Evolutionary conservation across 2,329 filamentous ascomycete species (phyloP).

Genomic region (Cladosporium sp.): DNA sequence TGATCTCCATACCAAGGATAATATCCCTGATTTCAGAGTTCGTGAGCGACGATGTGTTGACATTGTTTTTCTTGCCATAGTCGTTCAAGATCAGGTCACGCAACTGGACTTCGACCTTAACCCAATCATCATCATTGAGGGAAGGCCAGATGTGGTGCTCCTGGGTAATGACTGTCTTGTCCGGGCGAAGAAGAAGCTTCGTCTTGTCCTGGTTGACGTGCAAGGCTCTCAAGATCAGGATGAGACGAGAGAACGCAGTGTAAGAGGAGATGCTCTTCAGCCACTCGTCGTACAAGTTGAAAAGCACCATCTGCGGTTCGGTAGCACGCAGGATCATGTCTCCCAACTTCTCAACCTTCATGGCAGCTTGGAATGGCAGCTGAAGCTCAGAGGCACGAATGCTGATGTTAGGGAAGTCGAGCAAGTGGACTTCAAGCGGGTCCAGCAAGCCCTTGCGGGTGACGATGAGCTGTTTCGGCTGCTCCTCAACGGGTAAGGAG

Average conservation of each 20-base stretch:
- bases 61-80: slow-evolving; percentile 99
- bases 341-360: slow-evolving; percentile 99
- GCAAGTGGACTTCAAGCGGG: slow-evolving; percentile 91
- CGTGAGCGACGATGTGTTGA: slow-evolving; percentile 95
- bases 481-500: slow-evolving; percentile 93
- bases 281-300: slow-evolving; percentile 99
- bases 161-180: slow-evolving; percentile 97
- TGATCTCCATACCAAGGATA: slow-evolving; percentile 99
- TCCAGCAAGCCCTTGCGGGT: slow-evolving; percentile 96
- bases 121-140: slow-evolving; percentile 93
- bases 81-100: slow-evolving; percentile 96
- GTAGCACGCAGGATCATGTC: slow-evolving; percentile 98
- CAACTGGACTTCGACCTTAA: slow-evolving; percentile 97
- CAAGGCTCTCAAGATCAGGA: slow-evolving; percentile 87
- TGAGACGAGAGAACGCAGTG: slow-evolving; percentile 92
- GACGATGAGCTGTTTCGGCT: slow-evolving; percentile 97
- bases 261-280: slow-evolving; percentile 97
- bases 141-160: slow-evolving; percentile 99
- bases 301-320: slow-evolving; percentile 99
- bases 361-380: slow-evolving; percentile 96
- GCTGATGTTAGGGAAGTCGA: slow-evolving; percentile 98
- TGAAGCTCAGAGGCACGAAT: slow-evolving; percentile 96
- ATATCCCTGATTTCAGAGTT: slow-evolving; percentile 97
- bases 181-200: slow-evolving; percentile 87
- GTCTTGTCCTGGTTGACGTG: slow-evolving; percentile 99